Evolutionary conservation across 805 yeast species (phyloP), one percentile per base, ranked within the genome.

Genomic region (Yarrowia alimentaria): DNA sequence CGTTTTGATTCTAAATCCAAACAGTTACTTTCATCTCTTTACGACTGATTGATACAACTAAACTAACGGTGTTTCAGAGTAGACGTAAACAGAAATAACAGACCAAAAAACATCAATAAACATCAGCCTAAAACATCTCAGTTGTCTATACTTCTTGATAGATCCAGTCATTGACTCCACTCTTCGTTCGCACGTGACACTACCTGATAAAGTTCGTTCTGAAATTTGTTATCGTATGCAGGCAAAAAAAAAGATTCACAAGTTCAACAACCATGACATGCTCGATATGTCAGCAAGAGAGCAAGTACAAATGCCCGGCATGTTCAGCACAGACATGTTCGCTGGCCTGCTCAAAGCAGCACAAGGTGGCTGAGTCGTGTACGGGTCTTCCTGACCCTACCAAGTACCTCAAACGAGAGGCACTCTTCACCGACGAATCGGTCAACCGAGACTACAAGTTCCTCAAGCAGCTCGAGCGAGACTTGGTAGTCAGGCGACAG

Each of bases 371-470:
- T 47, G 67, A 76, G 7, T 71, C 72, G 16, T 90, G 97, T 62
- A 68, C 79, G 3, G 96, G 96, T 0, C 56, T 60, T 14, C 74
- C 79, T 25, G 87, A 84, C 60, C 77, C 77, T 11, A 72, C 87
- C 1, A 68, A 68, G 37, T 87, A 79, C 60, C 67, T 85, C 1
- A 59, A 79, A 1, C 71, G 76, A 47, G 64, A 65, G 4, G 73
- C 73, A 2, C 64, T 88, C 17, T 43, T 30, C 29, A 53, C 58
- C 4, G 77, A 80, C 26, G 38, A 60, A 10, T 56, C 70, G 37
- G 77, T 89, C 6, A 88, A 89, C 61, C 67, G 97, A 55, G 97
- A 90, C 63, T 90, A 88, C 64, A 83, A 86, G 61, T 86, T 85
- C 60, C 66, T 90, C 24, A 70, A 77, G 53, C 70, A 68, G 16